Evolutionary conservation across 192 early-diverging fungal genomes (phyloP).

Genomic region (Podila verticillata): DNA sequence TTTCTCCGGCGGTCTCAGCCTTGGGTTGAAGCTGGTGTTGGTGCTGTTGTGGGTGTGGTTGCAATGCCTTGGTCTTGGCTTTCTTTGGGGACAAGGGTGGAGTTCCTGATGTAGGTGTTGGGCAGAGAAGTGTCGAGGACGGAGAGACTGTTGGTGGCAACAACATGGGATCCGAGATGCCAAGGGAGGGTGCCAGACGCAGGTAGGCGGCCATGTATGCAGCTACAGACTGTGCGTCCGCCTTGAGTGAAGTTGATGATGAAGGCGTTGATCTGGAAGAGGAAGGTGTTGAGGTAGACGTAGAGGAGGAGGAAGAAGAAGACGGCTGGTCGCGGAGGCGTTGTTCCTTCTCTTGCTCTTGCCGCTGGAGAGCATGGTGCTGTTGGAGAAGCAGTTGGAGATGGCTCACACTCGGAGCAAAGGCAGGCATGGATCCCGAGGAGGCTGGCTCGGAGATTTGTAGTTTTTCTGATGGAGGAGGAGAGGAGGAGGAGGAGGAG

Average conservation of each 20-base stretch:
- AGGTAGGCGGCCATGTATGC: conserved; percentile 47
- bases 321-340: conserved; percentile 4
- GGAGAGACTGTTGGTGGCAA: not conserved
- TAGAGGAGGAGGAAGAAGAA: not conserved
- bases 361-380: conserved; percentile 37
- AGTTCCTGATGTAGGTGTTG: not conserved
- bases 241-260: conserved; percentile 8
- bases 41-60: not conserved
- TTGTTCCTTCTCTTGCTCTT: conserved; percentile 26
- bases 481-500: conserved; percentile 1
- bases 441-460: not conserved
- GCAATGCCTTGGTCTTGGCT: not conserved
- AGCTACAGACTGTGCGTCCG: conserved; percentile 46
- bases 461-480: not conserved
- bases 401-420: conserved; percentile 13
- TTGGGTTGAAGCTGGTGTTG: not conserved
- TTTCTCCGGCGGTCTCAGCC: not conserved
- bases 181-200: conserved; percentile 4
- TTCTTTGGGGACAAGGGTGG: not conserved
- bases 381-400: conserved; percentile 45
- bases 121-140: not conserved
- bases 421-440: not conserved
- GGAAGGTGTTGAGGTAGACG: not conserved
- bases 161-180: not conserved
- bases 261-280: not conserved